These are phyloP conservation scores for Quercus bicolor DNA, from an alignment of 306 rosid species.

Conservation along the genomic window DNA sequence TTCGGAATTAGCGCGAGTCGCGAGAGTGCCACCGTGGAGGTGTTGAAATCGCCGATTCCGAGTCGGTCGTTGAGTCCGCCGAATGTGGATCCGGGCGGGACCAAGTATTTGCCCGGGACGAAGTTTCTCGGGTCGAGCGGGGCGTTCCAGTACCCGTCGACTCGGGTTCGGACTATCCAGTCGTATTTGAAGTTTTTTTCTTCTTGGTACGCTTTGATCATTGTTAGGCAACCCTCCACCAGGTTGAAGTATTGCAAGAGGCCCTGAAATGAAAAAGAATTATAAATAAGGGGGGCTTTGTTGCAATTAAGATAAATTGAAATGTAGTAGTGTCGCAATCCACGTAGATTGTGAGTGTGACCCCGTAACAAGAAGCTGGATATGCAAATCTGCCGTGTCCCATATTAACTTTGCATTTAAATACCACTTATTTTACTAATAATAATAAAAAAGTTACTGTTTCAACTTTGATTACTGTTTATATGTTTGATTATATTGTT, in stretches of 20 bases:
- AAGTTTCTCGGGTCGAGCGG: conserved; percentile 60
- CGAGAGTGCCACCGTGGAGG: conserved; percentile 62
- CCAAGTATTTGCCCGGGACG: conserved; percentile 47
- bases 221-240: conserved; percentile 72
- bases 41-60: conserved; percentile 69
- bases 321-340: neutral
- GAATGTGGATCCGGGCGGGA: conserved; percentile 73
- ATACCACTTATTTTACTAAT: too few relatives aligned
- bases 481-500: too few relatives aligned
- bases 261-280: conserved; percentile 44
- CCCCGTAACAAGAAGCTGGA: too few relatives aligned
- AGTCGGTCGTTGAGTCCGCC: conserved; percentile 86
- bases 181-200: conserved; percentile 61
- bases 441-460: too few relatives aligned
- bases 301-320: neutral
- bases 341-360: neutral
- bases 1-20: conserved; percentile 65
- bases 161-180: conserved; percentile 91
- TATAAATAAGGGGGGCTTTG: neutral
- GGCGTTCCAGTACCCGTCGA: conserved; percentile 82
- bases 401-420: too few relatives aligned
- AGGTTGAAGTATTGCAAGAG: conserved; percentile 75
- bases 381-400: too few relatives aligned
- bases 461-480: too few relatives aligned
- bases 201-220: conserved; percentile 50